Percentiles rank a stretch among this genome's conserved stretches.
These are phyloP conservation scores for Globisporangium recalcitrans DNA, from an alignment of 352 stramenopile genomes.

Conservation along the genomic window DNA sequence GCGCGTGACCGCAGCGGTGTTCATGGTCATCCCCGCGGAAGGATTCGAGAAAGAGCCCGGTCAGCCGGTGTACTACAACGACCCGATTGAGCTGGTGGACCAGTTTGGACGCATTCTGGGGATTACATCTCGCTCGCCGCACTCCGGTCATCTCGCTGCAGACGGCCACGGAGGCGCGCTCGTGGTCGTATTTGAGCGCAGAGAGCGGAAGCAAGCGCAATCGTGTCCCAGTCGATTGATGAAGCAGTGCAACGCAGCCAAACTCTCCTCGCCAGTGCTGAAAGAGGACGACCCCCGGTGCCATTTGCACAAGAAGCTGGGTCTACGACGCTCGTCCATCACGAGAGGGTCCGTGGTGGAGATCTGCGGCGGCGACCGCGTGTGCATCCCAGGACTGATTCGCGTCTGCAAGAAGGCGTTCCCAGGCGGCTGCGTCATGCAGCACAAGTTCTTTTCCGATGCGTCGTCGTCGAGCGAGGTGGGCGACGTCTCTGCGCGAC, in stretches of 20 bases:
- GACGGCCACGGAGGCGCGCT: slow-evolving; percentile 28
- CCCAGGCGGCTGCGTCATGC: slow-evolving; percentile 22
- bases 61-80: slow-evolving; percentile 39
- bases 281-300: slow-evolving; percentile 1
- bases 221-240: slow-evolving; percentile 2
- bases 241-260: background rate
- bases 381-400: slow-evolving; percentile 27
- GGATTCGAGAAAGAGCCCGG: slow-evolving; percentile 33
- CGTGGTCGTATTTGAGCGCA: slow-evolving; percentile 29
- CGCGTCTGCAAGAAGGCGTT: slow-evolving; percentile 25
- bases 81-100: slow-evolving; percentile 33
- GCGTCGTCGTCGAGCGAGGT: slow-evolving; percentile 5
- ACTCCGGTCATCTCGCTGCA: slow-evolving; percentile 25
- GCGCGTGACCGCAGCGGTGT: slow-evolving; percentile 20
- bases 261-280: background rate
- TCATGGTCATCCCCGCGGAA: slow-evolving; percentile 32
- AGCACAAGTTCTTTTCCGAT: slow-evolving; percentile 23
- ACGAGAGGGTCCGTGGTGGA: slow-evolving; percentile 18
- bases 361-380: slow-evolving; percentile 30
- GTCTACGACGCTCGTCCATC: slow-evolving; percentile 8
- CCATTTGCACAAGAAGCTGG: slow-evolving; percentile 15
- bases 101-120: slow-evolving; percentile 27
- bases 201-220: background rate
- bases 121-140: slow-evolving; percentile 22
- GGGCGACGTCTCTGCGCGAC: background rate